Evolutionary conservation across 2,329 filamentous ascomycete species (phyloP).

Genomic region (Bipolaris sorokiniana): DNA sequence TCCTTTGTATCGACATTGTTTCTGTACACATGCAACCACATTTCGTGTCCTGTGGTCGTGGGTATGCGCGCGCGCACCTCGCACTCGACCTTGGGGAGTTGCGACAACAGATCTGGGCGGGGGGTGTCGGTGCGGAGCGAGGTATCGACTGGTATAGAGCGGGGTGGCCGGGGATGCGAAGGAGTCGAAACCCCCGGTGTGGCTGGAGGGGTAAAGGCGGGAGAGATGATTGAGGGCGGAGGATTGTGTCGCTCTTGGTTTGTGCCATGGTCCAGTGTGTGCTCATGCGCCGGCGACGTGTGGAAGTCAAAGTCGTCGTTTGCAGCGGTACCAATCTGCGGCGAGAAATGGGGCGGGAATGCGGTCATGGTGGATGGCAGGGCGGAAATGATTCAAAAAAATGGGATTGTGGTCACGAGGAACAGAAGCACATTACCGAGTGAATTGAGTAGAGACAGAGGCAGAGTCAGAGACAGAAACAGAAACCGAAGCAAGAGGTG

Average conservation of each 20-base stretch:
- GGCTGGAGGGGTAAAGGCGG: constrained; percentile 53
- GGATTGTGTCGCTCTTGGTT: constrained; percentile 24
- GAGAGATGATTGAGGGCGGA: constrained; percentile 55
- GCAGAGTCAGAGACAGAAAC: background rate
- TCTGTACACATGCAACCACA: constrained; percentile 94
- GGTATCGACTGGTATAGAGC: constrained; percentile 53
- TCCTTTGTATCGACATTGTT: constrained; percentile 96
- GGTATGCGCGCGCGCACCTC: constrained; percentile 94
- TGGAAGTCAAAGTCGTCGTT: constrained; percentile 49
- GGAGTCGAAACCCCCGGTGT: constrained; percentile 44
- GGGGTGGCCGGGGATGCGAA: constrained; percentile 43
- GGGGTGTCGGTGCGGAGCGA: constrained; percentile 43
- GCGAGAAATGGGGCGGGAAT: constrained; percentile 60
- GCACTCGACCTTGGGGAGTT: constrained; percentile 85
- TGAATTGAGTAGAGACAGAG: background rate
- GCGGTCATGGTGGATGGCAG: constrained; percentile 54
- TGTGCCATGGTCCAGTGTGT: constrained; percentile 22
- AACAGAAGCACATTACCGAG: background rate
- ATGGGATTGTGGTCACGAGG: background rate
- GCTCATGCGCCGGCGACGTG: constrained; percentile 22
- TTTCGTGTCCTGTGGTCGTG: constrained; percentile 87
- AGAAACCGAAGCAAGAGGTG: background rate
- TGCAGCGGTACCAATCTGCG: constrained; percentile 55
- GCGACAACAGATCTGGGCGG: constrained; percentile 76
- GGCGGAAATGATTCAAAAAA: no score